Evolutionary conservation across 2,329 filamentous ascomycete genomes (phyloP).

Genomic region (Pseudogymnoascus sp.): DNA sequence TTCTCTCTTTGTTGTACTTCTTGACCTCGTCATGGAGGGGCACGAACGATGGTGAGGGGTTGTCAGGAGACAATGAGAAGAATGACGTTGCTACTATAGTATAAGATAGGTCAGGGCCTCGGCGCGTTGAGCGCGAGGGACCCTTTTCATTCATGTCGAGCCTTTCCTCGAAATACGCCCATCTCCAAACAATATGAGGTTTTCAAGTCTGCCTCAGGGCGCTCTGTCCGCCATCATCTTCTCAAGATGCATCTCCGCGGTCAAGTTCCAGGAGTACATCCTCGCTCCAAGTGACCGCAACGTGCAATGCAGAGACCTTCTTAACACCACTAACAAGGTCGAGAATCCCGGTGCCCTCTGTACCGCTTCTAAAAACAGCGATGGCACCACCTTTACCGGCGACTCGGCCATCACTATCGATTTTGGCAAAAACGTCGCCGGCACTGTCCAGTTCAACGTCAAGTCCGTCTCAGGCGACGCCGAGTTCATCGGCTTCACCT

Average conservation of each 20-base stretch:
- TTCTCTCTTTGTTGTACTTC: background rate
- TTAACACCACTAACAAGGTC: constrained; percentile 13
- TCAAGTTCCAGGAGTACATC: constrained; percentile 16
- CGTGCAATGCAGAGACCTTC: constrained; percentile 12
- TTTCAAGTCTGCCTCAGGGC: background rate
- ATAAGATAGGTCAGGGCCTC: background rate
- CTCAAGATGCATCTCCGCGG: background rate
- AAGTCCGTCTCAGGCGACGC: constrained; percentile 17
- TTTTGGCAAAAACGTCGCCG: constrained; percentile 32
- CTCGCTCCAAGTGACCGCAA: constrained; percentile 16
- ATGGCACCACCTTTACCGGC: constrained; percentile 17
- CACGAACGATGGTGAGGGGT: background rate
- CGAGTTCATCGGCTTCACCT: constrained; percentile 32
- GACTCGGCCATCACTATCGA: constrained; percentile 31
- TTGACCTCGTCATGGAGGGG: background rate
- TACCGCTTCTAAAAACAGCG: background rate
- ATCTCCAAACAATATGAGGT: background rate
- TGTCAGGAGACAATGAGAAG: background rate
- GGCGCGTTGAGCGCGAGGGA: background rate
- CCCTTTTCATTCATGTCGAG: background rate
- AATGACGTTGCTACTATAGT: background rate
- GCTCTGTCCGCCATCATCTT: background rate
- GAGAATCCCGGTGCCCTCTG: constrained; percentile 15
- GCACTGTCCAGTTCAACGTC: constrained; percentile 30
- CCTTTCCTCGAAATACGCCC: background rate